Base-by-base conservation (phyloP, 2,329 filamentous ascomycete genomes). In the Colletotrichum somersetense region DNA sequence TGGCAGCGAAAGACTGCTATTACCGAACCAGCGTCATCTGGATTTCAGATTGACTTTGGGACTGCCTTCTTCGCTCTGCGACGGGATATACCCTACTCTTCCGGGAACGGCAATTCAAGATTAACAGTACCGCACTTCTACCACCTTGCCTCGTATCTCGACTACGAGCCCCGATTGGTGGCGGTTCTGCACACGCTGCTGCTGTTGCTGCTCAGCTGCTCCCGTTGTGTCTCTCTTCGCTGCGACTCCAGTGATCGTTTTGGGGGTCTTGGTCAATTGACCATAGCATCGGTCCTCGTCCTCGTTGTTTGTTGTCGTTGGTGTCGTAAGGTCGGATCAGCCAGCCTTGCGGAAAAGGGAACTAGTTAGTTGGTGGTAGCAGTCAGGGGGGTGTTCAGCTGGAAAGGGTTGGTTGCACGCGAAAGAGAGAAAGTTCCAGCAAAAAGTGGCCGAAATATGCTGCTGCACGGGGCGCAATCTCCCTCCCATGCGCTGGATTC, bases 391-490 rank as follows among this genome's bases (percentile, higher is more conserved):
- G 38, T 44, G 20, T 48, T 48, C 53, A 58, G 46, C 42, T 18
- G 46, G 42, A 58, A 70, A 71, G 65, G 5, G 35, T 55, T 58
- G 35, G 35, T 55, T 58, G 35, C 35, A n/a, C 26, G 26, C 44
- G 23, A 40, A 11, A 40, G 38, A 40, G 38, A 48, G 62, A 57
- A 72, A 64, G 68, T 71, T 71, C 58, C 57, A 63, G 68, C 57
- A n/a, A 44, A 46, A 69, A 52, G 56, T 59, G 55, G 66, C 59
- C 63, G 53, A 66, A 62, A 77, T 59, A 81, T 80, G 79, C 79
- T 82, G 79, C 75, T 81, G 77, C 79, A 80, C 75, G 78, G 78
- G 76, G 75, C 77, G 74, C 80, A 80, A 77, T 78, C 79, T 74
- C 78, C 70, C 64, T 67, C 67, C 75, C 69, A 69, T 59, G 58